Conservation (phyloP, 2,329 filamentous ascomycete species). For the Fusarium domesticum region DNA sequence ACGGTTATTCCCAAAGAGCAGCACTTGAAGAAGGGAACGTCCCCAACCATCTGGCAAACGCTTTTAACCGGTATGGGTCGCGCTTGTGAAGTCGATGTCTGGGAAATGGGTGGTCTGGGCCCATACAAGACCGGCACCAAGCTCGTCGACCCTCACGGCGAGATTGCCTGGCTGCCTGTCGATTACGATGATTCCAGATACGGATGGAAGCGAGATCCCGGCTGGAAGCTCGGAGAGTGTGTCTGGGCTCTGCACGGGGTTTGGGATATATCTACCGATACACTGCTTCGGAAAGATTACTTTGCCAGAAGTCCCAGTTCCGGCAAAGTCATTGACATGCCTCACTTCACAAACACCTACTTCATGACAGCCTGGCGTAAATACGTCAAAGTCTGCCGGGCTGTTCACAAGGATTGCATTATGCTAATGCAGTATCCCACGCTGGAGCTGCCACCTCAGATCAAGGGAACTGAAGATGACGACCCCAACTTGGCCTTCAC, state of each 20-base stretch:
- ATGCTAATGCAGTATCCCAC: slow-evolving; percentile 90
- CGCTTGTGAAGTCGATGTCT: slow-evolving; percentile 84
- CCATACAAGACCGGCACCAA: slow-evolving; percentile 83
- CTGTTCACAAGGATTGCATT: slow-evolving; percentile 74
- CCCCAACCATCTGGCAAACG: slow-evolving; percentile 90
- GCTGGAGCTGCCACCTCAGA: slow-evolving; percentile 81
- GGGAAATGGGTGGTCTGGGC: slow-evolving; percentile 90
- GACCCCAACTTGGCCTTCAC: slow-evolving; percentile 89
- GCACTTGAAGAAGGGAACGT: slow-evolving; percentile 87
- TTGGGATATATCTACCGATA: slow-evolving; percentile 81
- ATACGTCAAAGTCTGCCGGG: slow-evolving; percentile 71
- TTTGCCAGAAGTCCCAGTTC: slow-evolving; percentile 76
- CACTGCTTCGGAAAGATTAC: slow-evolving; percentile 78
- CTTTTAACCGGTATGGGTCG: slow-evolving; percentile 88
- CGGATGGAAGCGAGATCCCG: slow-evolving; percentile 82
- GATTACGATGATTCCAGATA: slow-evolving; percentile 84
- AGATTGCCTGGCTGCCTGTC: slow-evolving; percentile 77
- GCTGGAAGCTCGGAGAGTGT: slow-evolving; percentile 91
- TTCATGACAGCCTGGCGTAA: slow-evolving; percentile 83
- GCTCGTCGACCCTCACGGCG: slow-evolving; percentile 84
- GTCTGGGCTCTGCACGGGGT: slow-evolving; percentile 96
- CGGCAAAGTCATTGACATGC: slow-evolving; percentile 72
- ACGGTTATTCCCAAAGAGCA: slow-evolving; percentile 80
- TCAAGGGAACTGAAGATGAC: slow-evolving; percentile 86
- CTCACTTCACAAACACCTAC: slow-evolving; percentile 85